phyloP scores from a whole-genome alignment of 371 early-diverging fungal genomes.

The Chytridiales sp. region DNA sequence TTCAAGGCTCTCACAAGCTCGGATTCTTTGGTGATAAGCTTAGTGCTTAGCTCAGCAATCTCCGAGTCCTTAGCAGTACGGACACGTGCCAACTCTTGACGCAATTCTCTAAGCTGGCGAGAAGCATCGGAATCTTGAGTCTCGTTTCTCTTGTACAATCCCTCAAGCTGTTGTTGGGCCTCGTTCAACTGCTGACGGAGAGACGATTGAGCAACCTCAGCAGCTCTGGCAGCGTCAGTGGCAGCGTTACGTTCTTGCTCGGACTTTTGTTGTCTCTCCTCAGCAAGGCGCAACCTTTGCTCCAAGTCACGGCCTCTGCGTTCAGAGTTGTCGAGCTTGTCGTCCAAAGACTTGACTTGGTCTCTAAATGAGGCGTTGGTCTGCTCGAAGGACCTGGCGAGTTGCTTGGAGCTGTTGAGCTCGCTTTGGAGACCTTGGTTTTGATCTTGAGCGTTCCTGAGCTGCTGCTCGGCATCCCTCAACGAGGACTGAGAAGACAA shows the following conservation, averaged over 20 bases:
- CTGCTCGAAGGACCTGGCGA: conserved; percentile 13
- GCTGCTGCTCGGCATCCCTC: conserved; percentile 1
- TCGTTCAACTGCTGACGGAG: conserved; percentile 5
- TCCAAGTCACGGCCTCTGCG: conserved; percentile 1
- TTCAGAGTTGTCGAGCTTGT: conserved; percentile 5
- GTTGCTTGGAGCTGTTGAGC: conserved; percentile 1
- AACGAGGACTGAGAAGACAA: too few species aligned
- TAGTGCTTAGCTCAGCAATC: conserved; percentile 6
- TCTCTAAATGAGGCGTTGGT: conserved; percentile 14
- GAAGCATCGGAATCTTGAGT: neutral
- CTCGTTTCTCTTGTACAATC: neutral
- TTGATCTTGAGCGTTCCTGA: neutral
- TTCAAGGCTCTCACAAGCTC: neutral
- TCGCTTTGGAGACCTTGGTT: conserved; percentile 7
- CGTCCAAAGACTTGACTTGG: conserved; percentile 15
- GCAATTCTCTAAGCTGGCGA: neutral
- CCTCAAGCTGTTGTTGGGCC: neutral
- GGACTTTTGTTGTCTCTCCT: conserved; percentile 10
- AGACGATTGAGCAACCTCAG: neutral
- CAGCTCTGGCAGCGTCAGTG: neutral
- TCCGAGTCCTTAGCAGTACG: conserved; percentile 10
- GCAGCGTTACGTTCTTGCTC: neutral
- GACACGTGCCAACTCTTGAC: conserved; percentile 6
- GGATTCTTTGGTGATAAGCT: conserved; percentile 9
- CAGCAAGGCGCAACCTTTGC: neutral